Percentiles rank a stretch among this genome's conserved stretches.
Conservation (phyloP, 331 rosid species). For the Saraca asoca region DNA sequence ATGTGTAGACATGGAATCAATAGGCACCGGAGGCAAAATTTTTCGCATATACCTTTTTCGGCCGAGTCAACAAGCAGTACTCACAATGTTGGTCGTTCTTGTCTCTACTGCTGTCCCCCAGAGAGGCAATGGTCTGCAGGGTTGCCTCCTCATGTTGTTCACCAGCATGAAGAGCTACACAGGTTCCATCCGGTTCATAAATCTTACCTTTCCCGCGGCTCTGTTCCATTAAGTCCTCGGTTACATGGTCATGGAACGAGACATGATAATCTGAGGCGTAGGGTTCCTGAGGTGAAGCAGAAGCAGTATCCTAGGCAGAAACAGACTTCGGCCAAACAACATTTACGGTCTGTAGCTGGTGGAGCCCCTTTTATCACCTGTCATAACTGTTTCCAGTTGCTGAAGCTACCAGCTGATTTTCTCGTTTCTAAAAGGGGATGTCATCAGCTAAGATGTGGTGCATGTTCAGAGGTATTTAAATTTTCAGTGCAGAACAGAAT, state of each 20-base stretch:
- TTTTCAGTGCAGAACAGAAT: constrained; percentile 62
- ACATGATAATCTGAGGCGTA: constrained; percentile 48
- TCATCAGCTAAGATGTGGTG: constrained; percentile 72
- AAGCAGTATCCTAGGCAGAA: constrained; percentile 52
- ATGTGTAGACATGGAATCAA: constrained; percentile 45
- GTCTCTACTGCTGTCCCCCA: constrained; percentile 44
- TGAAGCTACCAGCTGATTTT: constrained; percentile 82
- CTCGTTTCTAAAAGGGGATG: constrained; percentile 57
- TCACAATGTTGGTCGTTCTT: constrained; percentile 51
- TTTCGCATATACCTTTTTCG: constrained; percentile 60
- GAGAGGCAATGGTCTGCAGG: constrained; percentile 57
- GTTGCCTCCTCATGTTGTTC: constrained; percentile 41
- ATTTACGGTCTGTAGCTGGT: constrained; percentile 76
- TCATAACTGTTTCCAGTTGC: constrained; percentile 57
- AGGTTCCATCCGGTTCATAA: constrained; percentile 47
- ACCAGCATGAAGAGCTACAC: constrained; percentile 34
- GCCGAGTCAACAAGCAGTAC: constrained; percentile 60
- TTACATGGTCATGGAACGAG: constrained; percentile 42
- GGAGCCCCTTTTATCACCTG: constrained; percentile 88
- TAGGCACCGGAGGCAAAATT: constrained; percentile 42
- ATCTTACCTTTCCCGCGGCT: constrained; percentile 39
- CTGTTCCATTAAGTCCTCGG: constrained; percentile 58
- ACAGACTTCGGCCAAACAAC: constrained; percentile 51
- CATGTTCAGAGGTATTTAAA: constrained; percentile 75
- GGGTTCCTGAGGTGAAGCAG: constrained; percentile 45